These are phyloP conservation scores for Dionaea muscipula DNA, from an alignment of 179 eudicot species.

Conservation along the genomic window DNA sequence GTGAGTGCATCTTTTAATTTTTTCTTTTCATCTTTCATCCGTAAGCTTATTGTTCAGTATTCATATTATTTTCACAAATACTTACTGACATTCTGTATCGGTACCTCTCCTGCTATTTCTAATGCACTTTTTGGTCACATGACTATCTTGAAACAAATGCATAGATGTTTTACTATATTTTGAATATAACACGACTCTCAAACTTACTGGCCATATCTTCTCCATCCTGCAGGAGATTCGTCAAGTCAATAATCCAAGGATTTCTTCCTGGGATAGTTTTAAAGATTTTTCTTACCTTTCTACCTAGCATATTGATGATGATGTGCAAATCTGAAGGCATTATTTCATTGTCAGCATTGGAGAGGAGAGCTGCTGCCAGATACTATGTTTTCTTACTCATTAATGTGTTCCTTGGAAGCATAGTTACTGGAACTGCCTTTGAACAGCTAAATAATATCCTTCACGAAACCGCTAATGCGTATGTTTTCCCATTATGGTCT, in stretches of 20 bases:
- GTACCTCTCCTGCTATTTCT: too few species aligned
- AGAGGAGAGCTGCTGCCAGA: constrained; percentile 54
- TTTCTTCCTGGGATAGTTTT: constrained; percentile 59
- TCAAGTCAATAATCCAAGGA: constrained; percentile 54
- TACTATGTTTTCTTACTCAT: constrained; percentile 46
- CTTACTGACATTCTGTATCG: too few species aligned
- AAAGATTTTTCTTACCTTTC: constrained; percentile 46
- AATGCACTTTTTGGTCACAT: too few species aligned
- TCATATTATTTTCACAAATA: too few species aligned
- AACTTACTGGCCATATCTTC: constrained; percentile 1
- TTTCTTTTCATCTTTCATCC: too few species aligned
- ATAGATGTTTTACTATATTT: not conserved
- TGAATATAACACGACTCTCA: not conserved
- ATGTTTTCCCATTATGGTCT: constrained; percentile 14
- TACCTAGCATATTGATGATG: constrained; percentile 49
- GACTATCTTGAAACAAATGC: too few species aligned
- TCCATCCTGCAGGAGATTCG: constrained; percentile 25
- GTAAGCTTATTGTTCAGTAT: too few species aligned
- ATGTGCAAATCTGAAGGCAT: constrained; percentile 66
- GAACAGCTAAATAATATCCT: constrained; percentile 44
- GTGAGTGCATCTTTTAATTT: constrained; percentile 35
- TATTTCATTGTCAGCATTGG: constrained; percentile 36
- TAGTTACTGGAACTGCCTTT: constrained; percentile 54
- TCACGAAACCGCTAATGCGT: constrained; percentile 46
- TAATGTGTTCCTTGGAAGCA: constrained; percentile 59